phyloP scores from a whole-genome alignment of 2,329 filamentous ascomycete species.

The Sphaerulina populicola region DNA sequence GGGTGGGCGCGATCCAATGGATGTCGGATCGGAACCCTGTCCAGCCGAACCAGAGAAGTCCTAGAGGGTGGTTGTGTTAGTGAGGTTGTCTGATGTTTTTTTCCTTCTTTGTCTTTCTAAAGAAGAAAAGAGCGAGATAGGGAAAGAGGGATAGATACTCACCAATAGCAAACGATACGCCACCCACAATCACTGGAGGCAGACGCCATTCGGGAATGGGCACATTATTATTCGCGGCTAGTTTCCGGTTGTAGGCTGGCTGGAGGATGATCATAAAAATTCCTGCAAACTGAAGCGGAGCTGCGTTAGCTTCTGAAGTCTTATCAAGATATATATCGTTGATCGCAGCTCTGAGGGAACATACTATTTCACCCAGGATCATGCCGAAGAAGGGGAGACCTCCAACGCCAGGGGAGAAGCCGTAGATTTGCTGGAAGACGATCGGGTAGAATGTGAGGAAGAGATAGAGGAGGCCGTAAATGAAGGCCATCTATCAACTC shows the following conservation, averaged over 20 bases:
- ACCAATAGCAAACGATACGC: constrained; percentile 34
- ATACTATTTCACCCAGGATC: constrained; percentile 29
- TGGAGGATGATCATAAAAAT: constrained; percentile 26
- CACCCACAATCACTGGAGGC: constrained; percentile 44
- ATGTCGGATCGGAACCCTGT: constrained; percentile 33
- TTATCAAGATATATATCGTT: too few relatives aligned
- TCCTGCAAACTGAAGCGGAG: constrained; percentile 6
- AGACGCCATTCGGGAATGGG: constrained; percentile 40
- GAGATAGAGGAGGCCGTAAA: constrained; percentile 59
- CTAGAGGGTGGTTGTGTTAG: too few relatives aligned
- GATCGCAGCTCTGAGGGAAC: too few relatives aligned
- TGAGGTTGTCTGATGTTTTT: too few relatives aligned
- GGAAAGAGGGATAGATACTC: too few relatives aligned
- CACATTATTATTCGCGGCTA: constrained; percentile 34
- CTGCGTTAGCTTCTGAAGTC: too few relatives aligned
- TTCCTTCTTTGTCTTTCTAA: too few relatives aligned
- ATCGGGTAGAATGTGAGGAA: constrained; percentile 80
- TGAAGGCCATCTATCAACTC: constrained; percentile 31
- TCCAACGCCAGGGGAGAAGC: constrained; percentile 58
- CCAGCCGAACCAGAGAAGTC: constrained; percentile 41
- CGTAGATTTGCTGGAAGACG: constrained; percentile 65
- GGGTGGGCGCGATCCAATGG: constrained; percentile 40
- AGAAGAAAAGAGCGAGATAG: too few relatives aligned
- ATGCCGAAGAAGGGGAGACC: constrained; percentile 82
- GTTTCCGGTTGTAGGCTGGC: constrained; percentile 27